These are phyloP conservation scores for Uronychia setigera DNA, from an alignment of 73 alveolate genomes.

Conservation along the genomic window DNA sequence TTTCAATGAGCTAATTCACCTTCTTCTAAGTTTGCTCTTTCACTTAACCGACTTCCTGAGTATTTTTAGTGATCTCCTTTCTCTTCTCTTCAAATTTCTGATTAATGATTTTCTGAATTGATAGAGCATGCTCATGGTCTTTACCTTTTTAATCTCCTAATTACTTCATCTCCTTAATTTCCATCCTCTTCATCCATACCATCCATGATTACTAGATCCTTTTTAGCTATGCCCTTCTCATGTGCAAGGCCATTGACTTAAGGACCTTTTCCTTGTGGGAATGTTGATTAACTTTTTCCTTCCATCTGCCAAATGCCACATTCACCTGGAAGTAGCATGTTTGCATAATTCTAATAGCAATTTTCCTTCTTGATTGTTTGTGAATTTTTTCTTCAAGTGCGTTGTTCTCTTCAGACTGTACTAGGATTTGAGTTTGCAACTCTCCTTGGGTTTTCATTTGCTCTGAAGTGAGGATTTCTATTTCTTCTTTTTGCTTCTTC, in stretches of 20 bases:
- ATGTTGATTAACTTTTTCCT: background rate
- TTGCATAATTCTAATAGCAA: background rate
- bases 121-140: background rate
- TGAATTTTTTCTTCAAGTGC: background rate
- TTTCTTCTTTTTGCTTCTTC: background rate
- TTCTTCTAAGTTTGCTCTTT: background rate
- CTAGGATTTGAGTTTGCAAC: background rate
- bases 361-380: background rate
- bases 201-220: background rate
- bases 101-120: background rate
- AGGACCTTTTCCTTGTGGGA: background rate
- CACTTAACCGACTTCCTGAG: background rate
- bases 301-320: background rate
- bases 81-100: background rate
- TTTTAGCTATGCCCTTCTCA: background rate
- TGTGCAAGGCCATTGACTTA: background rate
- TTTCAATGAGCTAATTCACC: background rate
- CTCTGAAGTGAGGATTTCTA: background rate
- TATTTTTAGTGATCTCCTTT: background rate
- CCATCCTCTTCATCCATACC: background rate
- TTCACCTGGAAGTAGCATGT: background rate
- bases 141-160: background rate
- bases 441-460: background rate
- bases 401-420: background rate
- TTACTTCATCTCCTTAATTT: background rate